Conservation (phyloP, 306 rosid species). For the Citrullus amarus region DNA sequence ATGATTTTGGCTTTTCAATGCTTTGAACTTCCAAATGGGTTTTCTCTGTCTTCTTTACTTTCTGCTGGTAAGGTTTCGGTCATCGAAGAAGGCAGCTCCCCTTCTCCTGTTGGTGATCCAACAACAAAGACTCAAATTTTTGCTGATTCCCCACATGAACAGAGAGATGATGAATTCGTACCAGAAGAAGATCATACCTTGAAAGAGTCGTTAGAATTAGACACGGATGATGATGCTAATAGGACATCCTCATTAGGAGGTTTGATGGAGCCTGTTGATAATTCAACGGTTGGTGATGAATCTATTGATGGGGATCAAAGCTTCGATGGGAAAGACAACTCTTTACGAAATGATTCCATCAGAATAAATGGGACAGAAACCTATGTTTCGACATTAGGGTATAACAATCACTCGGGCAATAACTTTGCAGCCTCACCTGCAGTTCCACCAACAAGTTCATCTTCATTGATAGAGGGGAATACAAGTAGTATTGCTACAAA, state of each 20-base stretch:
- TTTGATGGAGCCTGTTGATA: constrained; percentile 18
- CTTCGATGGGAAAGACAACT: constrained; percentile 12
- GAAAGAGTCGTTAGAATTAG: constrained; percentile 18
- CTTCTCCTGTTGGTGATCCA: constrained; percentile 15
- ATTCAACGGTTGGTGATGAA: constrained; percentile 14
- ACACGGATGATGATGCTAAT: constrained; percentile 11
- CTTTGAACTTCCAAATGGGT: constrained; percentile 38
- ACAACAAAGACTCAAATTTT: constrained; percentile 13
- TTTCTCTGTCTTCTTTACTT: constrained; percentile 25
- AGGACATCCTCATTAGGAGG: constrained; percentile 6
- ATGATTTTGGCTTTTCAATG: constrained; percentile 35
- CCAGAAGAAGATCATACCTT: constrained; percentile 15
- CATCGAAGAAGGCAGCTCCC: constrained; percentile 15
- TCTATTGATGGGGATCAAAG: constrained; percentile 13
- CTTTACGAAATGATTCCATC: constrained; percentile 14
- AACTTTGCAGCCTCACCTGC: constrained; percentile 21
- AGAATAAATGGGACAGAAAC: constrained; percentile 13
- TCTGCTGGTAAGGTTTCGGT: constrained; percentile 19
- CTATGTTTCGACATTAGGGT: constrained; percentile 12
- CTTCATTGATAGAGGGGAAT: background rate
- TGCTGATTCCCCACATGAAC: constrained; percentile 7
- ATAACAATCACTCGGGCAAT: constrained; percentile 2
- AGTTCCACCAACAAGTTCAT: constrained; percentile 15
- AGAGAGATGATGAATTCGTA: constrained; percentile 9
- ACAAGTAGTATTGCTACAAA: background rate